Conservation (phyloP, 768 basidiomycete species). For the Mycena galopus region DNA sequence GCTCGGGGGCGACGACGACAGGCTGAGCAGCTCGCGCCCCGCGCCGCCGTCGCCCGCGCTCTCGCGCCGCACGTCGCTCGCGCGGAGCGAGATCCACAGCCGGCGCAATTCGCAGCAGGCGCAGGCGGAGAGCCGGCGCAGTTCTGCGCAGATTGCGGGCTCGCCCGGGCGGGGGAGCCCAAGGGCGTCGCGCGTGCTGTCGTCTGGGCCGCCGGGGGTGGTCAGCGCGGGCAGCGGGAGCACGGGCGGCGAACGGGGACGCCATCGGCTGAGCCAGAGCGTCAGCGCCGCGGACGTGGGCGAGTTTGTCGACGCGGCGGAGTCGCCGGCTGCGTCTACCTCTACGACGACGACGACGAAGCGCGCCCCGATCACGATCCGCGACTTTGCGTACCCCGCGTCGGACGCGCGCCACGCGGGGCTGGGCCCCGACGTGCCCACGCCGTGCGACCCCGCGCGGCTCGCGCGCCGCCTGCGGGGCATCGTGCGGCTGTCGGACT, state of each 20-base stretch:
- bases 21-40: constrained; percentile 60
- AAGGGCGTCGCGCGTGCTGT: neutral
- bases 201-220: neutral
- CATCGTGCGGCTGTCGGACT: constrained; percentile 11
- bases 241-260: constrained; percentile 6
- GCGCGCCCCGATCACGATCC: constrained; percentile 48
- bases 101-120: neutral
- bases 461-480: constrained; percentile 48
- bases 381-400: constrained; percentile 57
- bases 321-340: neutral
- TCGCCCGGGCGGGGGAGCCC: neutral
- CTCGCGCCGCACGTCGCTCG: constrained; percentile 58
- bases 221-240: neutral
- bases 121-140: too few species aligned
- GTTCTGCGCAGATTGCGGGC: neutral
- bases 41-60: constrained; percentile 72
- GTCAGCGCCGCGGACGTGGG: constrained; percentile 26
- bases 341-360: neutral
- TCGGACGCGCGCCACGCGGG: constrained; percentile 52
- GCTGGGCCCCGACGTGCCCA: constrained; percentile 56
- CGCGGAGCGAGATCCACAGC: neutral
- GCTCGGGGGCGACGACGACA: constrained; percentile 44
- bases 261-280: constrained; percentile 31
- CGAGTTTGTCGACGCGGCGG: neutral
- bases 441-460: constrained; percentile 51